phyloP scores from a whole-genome alignment of 768 basidiomycete species.

The Kwoniella sp. region DNA sequence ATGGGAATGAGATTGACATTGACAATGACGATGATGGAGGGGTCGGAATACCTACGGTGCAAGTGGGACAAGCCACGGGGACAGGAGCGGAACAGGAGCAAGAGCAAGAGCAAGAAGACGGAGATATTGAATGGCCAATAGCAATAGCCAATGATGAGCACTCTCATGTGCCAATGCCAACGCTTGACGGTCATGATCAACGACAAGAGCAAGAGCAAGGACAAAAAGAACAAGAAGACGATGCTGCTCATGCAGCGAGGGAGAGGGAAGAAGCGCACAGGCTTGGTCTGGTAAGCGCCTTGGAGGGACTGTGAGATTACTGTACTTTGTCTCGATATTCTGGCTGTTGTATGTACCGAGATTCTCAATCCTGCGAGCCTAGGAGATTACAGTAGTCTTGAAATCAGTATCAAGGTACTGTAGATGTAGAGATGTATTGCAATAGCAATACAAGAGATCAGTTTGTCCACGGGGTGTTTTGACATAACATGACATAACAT shows the following conservation, averaged over 20 bases:
- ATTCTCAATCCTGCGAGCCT: too few species aligned
- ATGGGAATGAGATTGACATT: too few species aligned
- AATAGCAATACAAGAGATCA: too few species aligned
- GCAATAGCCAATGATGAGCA: too few species aligned
- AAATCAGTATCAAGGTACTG: too few species aligned
- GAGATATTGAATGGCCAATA: not conserved
- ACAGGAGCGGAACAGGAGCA: not conserved
- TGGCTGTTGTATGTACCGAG: too few species aligned
- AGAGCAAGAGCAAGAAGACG: not conserved
- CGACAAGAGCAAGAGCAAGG: not conserved
- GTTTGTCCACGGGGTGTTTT: too few species aligned
- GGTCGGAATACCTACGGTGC: not conserved
- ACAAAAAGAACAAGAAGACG: not conserved
- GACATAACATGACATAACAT: not conserved
- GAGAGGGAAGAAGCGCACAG: slow-evolving; percentile 11
- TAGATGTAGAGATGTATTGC: too few species aligned
- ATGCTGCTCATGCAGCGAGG: not conserved
- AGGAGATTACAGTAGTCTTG: too few species aligned
- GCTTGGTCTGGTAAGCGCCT: slow-evolving; percentile 18
- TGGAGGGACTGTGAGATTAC: slow-evolving; percentile 11
- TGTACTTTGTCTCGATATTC: too few species aligned
- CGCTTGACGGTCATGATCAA: not conserved
- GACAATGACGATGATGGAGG: too few species aligned
- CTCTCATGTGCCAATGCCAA: too few species aligned
- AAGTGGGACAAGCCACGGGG: not conserved